Evolutionary conservation across 2,329 filamentous ascomycete genomes (phyloP), one percentile per base, ranked within the genome.

Genomic region (Sphaerulina musiva): DNA sequence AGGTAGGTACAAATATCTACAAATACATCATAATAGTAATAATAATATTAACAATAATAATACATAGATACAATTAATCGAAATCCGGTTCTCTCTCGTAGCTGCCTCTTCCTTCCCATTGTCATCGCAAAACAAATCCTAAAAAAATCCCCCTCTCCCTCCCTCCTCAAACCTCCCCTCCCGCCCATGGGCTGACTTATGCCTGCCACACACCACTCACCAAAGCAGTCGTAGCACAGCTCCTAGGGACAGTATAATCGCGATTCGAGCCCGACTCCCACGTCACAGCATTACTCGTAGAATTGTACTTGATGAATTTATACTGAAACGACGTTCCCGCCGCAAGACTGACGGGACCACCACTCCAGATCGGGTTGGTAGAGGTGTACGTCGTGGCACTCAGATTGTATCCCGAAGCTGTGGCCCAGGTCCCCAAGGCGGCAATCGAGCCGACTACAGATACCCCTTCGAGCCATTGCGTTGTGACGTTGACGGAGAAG

Each of bases 281-380:
- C 2, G 70, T 74, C 42, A 51, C 10, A 6, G 70, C 72, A 0
- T 82, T 80, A 61, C 78, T 76, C 0, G 69, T 62, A 6, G 72
- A 66, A 54, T 75, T 74, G 39, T 84, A 76, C 49, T 80, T 79
- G 62, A 89, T 78, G 64, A 81, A 89, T 73, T 89, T 88, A 54
- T 67, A 66, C 48, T 66, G 54, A 36, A 89, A 73, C 2, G 69
- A 70, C 45, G 74, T 73, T 1, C 84, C 84, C 0, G 80, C 74
- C 0, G 74, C 69, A 10, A 89, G 68, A 0, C 71, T 72, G 29
- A 88, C 65, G 0, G 78, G 78, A 0, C 69, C 75, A 46, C 69
- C 75, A 46, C 71, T 76, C 86, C 86, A 89, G 6, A 86, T 60
- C 0, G 80, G 82, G 61, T 85, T 80, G 26, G 65, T 69, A 1